Evolutionary conservation across 768 basidiomycete genomes (phyloP), one percentile per base, ranked within the genome.

Genomic region (Pisolithus marmoratus): DNA sequence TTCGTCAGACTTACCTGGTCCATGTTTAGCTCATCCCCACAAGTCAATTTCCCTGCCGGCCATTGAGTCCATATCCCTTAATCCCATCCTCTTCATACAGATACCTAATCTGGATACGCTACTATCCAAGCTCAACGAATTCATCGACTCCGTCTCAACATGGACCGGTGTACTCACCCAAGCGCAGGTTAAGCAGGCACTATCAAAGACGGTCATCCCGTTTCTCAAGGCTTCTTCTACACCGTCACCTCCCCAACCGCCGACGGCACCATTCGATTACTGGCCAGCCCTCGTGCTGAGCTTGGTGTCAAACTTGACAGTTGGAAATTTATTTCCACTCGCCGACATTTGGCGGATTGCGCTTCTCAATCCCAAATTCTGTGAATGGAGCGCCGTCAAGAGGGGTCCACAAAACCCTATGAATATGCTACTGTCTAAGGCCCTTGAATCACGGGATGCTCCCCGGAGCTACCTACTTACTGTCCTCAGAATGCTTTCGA

Each of bases 281-380:
- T 88, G 82, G 82, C 63, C 75, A 1, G 68, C 72, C 12, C 70
- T 73, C 3, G 82, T 82, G 4, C 60, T 57, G 5, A 60, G 66
- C 1, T 66, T 91, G 2, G 62, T 64, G 0, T 52, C 64, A 9
- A 70, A 69, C 3, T 77, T 94, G 1, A 74, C 79, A 0, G 50
- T 73, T 0, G 73, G 75, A 8, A 71, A 80, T 37, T 73, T 91
- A 27, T 95, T 94, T 72, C 92, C 93, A 0, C 63, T 94, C 5
- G 77, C 84, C 11, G 93, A 95, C 61, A 73, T 94, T 57, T 89
- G 90, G 85, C 76, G 91, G 1, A 74, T 94, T 9, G 85, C 84
- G 0, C 64, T 90, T 17, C 77, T 94, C 20, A 84, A 90, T 63
- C 72, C 77, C 0, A 62, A 74, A 1, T 78, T 83, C 17, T 75